Conservation (phyloP, 352 stramenopile genomes). For the Poterioochromonas sp. region DNA sequence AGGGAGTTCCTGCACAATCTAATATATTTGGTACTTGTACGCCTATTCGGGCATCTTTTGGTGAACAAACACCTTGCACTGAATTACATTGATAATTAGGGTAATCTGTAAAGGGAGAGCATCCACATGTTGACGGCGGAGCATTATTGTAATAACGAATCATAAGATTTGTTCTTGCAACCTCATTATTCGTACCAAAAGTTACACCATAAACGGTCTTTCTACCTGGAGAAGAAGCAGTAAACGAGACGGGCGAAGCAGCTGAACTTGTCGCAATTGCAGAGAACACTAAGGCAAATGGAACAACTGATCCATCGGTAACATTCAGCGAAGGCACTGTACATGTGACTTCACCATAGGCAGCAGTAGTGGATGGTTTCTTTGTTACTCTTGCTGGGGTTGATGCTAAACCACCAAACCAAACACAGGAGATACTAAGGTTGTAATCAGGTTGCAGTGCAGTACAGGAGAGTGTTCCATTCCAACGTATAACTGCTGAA, state of each 20-base stretch:
- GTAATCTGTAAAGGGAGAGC: not conserved
- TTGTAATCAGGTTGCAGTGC: not conserved
- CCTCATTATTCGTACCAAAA: not conserved
- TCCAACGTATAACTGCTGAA: not conserved
- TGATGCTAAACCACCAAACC: not conserved
- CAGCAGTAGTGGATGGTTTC: not conserved
- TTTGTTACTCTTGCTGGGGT: not conserved
- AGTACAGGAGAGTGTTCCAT: not conserved
- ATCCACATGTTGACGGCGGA: not conserved
- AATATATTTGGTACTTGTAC: not conserved
- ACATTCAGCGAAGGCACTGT: constrained; percentile 12
- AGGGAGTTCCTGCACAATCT: not conserved
- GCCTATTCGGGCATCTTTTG: not conserved
- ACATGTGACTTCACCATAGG: not conserved
- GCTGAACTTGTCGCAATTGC: not conserved
- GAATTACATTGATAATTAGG: not conserved
- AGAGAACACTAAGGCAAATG: not conserved
- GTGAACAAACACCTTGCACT: not conserved
- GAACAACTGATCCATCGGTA: not conserved
- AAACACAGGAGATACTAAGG: not conserved
- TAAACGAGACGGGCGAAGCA: not conserved
- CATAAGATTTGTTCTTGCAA: not conserved
- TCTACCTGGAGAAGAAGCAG: not conserved
- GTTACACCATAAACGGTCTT: not conserved
- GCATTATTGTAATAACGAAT: constrained; percentile 11